Evolutionary conservation across 306 rosid genomes (phyloP), one percentile per base, ranked within the genome.

Genomic region (Quercus gilva): DNA sequence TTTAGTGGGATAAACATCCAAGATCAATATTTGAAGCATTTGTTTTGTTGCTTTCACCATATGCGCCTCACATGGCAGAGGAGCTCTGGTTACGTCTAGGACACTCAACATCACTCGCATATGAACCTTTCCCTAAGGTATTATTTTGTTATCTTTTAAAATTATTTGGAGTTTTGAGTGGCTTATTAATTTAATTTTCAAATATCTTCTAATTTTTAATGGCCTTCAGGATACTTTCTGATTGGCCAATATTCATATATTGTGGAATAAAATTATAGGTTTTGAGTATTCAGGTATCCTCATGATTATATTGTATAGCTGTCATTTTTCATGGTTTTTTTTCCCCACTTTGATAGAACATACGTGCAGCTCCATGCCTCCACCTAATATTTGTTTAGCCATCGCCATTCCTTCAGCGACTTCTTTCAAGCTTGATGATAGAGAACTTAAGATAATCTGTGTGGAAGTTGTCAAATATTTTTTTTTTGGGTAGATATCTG

Each of bases 81-180:
- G 99, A 95, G 90, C 90, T 95, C 52, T 93, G 99, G 98, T 88
- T 85, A 78, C 92, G 99, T 75, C 84, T 95, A n/a, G 99, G 99
- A 75, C 93, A 93, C 87, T 74, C 89, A 2, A 80, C 82, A 75
- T 93, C 98, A 8, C 63, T 95, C 74, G 94, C 96, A 69, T 84
- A 86, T 71, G 93, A 90, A 78, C 86, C 91, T 84, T 95, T 94
- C 79, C 99, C 99, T 19, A 79, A 89, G 95, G 99, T 93, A 78
- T 70, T 84, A 49, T 58, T 75, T 71, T 64, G 55, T 35, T 35
- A 20, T 74, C 77, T 74, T 43, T 59, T 64, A 76, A 69, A 57
- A 69, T 74, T 61, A 79, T 67, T 77, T 52, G 76, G 19, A 45
- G 41, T 51, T 33, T 78, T 68, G 29, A 52, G 29, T 63, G 31